Evolutionary conservation across 768 basidiomycete species (phyloP).

Genomic region (Mycena kentingensis): DNA sequence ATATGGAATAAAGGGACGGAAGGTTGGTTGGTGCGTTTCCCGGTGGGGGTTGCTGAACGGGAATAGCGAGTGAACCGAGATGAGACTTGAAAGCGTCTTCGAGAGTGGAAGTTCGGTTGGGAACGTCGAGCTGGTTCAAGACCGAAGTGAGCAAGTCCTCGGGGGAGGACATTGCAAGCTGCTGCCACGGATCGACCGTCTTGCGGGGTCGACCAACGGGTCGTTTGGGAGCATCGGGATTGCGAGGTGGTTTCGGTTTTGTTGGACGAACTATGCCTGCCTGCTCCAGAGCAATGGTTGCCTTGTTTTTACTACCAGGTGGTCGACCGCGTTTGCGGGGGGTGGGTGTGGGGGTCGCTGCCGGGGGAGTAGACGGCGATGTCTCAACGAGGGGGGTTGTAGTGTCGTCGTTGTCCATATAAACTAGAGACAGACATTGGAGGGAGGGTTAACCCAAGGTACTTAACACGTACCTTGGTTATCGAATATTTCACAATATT

Average conservation of each 20-base stretch:
- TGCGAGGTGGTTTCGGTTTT: conserved; percentile 36
- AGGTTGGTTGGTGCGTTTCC: conserved; percentile 25
- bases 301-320: conserved; percentile 21
- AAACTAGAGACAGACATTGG: too few species aligned
- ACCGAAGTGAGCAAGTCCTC: conserved; percentile 60
- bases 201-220: conserved; percentile 82
- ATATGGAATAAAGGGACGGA: conserved; percentile 71
- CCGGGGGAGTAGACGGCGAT: too few species aligned
- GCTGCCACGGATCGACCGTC: conserved; percentile 68
- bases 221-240: conserved; percentile 51
- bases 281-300: conserved; percentile 9
- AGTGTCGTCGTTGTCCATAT: too few species aligned
- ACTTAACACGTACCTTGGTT: too few species aligned
- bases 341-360: too few species aligned
- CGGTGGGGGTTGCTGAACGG: conserved; percentile 41
- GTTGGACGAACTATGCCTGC: conserved; percentile 52
- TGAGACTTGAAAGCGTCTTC: conserved; percentile 83
- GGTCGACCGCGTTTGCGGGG: conserved; percentile 17
- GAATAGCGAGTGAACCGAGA: conserved; percentile 62
- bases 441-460: too few species aligned
- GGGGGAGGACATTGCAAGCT: conserved; percentile 56
- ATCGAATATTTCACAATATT: too few species aligned
- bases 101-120: conserved; percentile 61
- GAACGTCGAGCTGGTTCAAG: conserved; percentile 58
- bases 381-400: too few species aligned